Percentiles rank a stretch among this genome's conserved stretches.
Conservation (phyloP, 1,284 basidiomycete genomes). For the Cryptococcus jaspeensis region DNA sequence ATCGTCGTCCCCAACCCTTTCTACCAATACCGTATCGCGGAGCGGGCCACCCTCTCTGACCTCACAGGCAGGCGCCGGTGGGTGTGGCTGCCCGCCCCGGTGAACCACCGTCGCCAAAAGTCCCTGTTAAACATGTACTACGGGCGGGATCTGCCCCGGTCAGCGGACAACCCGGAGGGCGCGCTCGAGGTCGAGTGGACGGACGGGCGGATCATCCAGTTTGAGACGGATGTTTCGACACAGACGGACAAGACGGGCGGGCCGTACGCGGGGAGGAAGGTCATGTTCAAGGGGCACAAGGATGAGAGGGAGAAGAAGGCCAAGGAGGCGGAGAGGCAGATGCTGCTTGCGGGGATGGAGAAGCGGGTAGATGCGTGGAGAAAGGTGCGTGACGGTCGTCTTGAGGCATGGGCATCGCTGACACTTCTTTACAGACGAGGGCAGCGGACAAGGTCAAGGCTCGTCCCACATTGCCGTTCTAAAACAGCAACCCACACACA, state of each 20-base stretch:
- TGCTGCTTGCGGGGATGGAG: conserved; percentile 44
- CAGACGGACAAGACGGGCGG: conserved; percentile 19
- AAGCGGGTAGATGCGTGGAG: conserved; percentile 47
- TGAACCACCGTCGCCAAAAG: conserved; percentile 37
- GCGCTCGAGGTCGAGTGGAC: conserved; percentile 15
- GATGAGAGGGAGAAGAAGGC: conserved; percentile 36
- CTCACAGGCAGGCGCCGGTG: conserved; percentile 8
- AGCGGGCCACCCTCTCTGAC: conserved; percentile 5
- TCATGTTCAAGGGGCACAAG: conserved; percentile 46
- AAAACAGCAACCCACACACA: background rate
- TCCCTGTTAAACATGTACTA: conserved; percentile 30
- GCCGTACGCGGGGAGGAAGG: conserved; percentile 33
- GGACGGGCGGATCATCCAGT: conserved; percentile 24
- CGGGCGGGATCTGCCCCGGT: conserved; percentile 30
- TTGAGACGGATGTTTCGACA: conserved; percentile 14
- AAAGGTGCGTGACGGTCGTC: conserved; percentile 30
- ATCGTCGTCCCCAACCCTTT: conserved; percentile 41
- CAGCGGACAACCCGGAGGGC: conserved; percentile 20
- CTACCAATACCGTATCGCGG: conserved; percentile 11
- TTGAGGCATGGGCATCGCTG: background rate
- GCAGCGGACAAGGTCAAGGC: conserved; percentile 21
- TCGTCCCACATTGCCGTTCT: conserved; percentile 37
- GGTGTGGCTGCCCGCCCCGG: conserved; percentile 14
- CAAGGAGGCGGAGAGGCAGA: conserved; percentile 31
- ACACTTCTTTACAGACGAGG: conserved; percentile 17